Percentiles rank a stretch among this genome's conserved stretches.
Conservation (phyloP, 306 rosid genomes). For the Cajanus cajan region DNA sequence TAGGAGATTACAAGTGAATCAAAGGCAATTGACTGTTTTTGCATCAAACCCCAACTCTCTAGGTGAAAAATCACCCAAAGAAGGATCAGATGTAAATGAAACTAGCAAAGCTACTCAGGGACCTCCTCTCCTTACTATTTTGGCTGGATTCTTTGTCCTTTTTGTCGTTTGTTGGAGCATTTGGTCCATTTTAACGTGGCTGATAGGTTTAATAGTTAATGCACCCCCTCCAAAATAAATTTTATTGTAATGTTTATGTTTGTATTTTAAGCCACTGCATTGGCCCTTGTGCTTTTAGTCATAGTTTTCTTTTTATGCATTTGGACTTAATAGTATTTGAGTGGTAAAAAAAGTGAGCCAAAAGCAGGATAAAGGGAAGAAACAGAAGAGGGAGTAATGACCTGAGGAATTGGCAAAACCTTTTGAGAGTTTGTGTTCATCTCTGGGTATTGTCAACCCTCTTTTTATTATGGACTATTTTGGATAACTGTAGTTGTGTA, state of each 20-base stretch:
- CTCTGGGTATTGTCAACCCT: background rate
- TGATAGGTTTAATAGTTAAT: conserved; percentile 48
- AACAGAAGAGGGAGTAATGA: background rate
- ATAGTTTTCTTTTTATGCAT: background rate
- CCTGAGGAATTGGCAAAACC: background rate
- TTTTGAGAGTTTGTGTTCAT: background rate
- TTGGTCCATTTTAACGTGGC: conserved; percentile 48
- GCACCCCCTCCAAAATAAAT: conserved; percentile 39
- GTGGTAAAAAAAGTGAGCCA: background rate
- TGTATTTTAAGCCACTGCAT: background rate
- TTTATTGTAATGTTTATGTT: background rate
- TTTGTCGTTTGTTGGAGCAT: conserved; percentile 46
- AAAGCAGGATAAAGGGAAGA: background rate
- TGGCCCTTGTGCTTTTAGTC: background rate
- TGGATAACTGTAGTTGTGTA: background rate
- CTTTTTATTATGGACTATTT: background rate
- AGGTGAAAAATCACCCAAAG: conserved; percentile 30
- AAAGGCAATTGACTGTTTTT: conserved; percentile 33
- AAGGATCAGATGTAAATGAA: conserved; percentile 31
- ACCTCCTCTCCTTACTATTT: conserved; percentile 76
- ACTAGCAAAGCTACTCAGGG: conserved; percentile 41
- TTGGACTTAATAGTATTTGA: background rate
- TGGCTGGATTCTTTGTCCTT: conserved; percentile 60
- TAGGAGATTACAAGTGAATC: conserved; percentile 33
- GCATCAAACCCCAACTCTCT: conserved; percentile 48